Conservation (phyloP, 179 eudicot species). For the Beta corolliflora region DNA sequence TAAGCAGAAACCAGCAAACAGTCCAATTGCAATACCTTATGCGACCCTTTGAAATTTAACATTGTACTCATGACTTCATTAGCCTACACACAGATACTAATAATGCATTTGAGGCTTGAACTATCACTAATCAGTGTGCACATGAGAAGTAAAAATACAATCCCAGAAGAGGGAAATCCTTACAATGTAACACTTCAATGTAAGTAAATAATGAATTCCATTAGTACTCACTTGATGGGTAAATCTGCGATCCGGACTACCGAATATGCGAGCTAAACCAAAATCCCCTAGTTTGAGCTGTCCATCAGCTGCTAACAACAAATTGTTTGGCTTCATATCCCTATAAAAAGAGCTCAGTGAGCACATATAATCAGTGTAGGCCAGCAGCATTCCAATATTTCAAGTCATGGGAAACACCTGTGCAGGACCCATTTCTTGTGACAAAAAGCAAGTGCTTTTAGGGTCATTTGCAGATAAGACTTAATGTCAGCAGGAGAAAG, state of each 20-base stretch:
- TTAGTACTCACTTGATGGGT: slow-evolving; percentile 75
- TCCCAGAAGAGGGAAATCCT: not conserved
- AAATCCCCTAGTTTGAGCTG: slow-evolving; percentile 93
- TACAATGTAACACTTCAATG: not conserved
- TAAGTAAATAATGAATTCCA: not conserved
- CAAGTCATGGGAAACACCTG: slow-evolving; percentile 45
- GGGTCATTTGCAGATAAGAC: slow-evolving; percentile 89
- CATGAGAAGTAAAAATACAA: not conserved
- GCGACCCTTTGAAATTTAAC: not conserved
- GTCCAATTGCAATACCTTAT: not conserved
- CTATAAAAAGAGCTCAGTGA: slow-evolving; percentile 37
- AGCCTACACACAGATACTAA: not conserved
- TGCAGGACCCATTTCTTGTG: slow-evolving; percentile 98
- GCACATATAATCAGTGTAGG: slow-evolving; percentile 14
- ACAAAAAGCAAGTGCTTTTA: slow-evolving; percentile 85
- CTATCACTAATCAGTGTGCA: not conserved
- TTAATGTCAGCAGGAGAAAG: slow-evolving; percentile 91
- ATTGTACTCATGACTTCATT: not conserved
- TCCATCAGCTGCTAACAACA: slow-evolving; percentile 78
- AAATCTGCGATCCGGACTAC: slow-evolving; percentile 88
- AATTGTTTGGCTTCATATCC: slow-evolving; percentile 98
- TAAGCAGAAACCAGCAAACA: not conserved
- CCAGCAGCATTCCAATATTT: not conserved
- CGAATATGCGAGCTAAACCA: slow-evolving; percentile 95
- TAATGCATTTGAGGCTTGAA: no score